phyloP scores from a whole-genome alignment of 2,329 filamentous ascomycete species.

The Hypomyces rosellus region DNA sequence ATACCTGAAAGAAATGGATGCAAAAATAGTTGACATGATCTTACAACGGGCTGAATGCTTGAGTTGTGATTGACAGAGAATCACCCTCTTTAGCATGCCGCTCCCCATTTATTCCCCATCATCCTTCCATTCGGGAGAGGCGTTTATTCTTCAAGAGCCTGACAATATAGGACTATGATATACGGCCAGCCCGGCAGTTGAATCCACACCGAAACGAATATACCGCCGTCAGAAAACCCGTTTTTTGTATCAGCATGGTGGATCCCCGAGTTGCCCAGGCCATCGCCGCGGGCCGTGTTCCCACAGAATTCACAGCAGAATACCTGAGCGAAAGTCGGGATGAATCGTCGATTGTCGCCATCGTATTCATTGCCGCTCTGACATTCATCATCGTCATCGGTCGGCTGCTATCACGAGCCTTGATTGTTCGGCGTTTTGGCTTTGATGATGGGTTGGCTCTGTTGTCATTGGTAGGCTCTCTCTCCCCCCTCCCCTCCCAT shows the following conservation, averaged over 20 bases:
- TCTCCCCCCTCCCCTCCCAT: not conserved
- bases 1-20: too few relatives aligned
- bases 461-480: constrained; percentile 27
- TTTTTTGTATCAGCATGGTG: constrained; percentile 13
- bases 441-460: constrained; percentile 33
- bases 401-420: constrained; percentile 28
- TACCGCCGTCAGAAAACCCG: too few relatives aligned
- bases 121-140: too few relatives aligned
- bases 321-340: constrained; percentile 33
- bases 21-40: too few relatives aligned
- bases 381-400: constrained; percentile 28
- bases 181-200: too few relatives aligned
- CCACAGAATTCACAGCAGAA: constrained; percentile 25
- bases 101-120: too few relatives aligned
- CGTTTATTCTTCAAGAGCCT: too few relatives aligned
- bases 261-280: constrained; percentile 24
- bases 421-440: constrained; percentile 31
- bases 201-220: too few relatives aligned
- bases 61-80: too few relatives aligned
- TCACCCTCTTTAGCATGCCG: too few relatives aligned
- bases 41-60: too few relatives aligned
- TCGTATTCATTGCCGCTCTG: constrained; percentile 31
- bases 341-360: constrained; percentile 31
- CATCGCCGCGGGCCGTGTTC: constrained; percentile 30
- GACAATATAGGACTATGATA: too few relatives aligned